Conservation (phyloP, 2,329 filamentous ascomycete species). For the Penicillium sp. region DNA sequence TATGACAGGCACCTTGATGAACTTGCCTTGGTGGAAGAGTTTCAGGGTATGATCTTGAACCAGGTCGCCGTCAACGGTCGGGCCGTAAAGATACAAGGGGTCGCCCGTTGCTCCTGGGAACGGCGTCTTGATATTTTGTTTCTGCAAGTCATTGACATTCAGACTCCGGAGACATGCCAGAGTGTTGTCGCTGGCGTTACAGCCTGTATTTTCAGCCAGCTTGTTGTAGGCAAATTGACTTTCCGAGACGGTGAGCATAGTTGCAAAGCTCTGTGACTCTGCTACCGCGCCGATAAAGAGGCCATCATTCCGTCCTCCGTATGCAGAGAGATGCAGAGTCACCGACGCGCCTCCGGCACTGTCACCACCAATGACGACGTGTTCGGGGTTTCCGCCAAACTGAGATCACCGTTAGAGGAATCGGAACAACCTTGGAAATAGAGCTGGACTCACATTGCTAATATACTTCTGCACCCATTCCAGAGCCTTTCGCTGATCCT, state of each 20-base stretch:
- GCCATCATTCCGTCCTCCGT: conserved; percentile 45
- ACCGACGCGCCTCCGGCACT: conserved; percentile 63
- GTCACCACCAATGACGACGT: conserved; percentile 64
- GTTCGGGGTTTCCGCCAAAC: conserved; percentile 65
- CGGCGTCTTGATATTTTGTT: conserved; percentile 43
- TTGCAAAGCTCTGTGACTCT: conserved; percentile 51
- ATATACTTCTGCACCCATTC: conserved; percentile 67
- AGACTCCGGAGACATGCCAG: conserved; percentile 49
- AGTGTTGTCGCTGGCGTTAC: conserved; percentile 37
- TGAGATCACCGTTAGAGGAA: conserved; percentile 19
- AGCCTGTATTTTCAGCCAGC: conserved; percentile 48
- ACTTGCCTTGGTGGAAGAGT: conserved; percentile 47
- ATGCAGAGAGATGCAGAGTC: conserved; percentile 57
- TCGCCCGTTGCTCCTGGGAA: conserved; percentile 42
- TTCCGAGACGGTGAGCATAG: conserved; percentile 45
- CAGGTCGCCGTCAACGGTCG: conserved; percentile 49
- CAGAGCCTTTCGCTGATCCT: conserved; percentile 64
- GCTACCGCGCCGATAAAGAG: conserved; percentile 52
- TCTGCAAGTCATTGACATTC: conserved; percentile 43
- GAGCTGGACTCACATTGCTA: conserved; percentile 31
- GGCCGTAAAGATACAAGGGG: conserved; percentile 50
- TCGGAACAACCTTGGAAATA: background rate
- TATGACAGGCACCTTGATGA: conserved; percentile 51
- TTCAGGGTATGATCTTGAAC: conserved; percentile 48
- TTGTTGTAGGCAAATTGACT: conserved; percentile 51